phyloP scores from a whole-genome alignment of 805 yeast species.

The Pichia rugopelliculosa region DNA sequence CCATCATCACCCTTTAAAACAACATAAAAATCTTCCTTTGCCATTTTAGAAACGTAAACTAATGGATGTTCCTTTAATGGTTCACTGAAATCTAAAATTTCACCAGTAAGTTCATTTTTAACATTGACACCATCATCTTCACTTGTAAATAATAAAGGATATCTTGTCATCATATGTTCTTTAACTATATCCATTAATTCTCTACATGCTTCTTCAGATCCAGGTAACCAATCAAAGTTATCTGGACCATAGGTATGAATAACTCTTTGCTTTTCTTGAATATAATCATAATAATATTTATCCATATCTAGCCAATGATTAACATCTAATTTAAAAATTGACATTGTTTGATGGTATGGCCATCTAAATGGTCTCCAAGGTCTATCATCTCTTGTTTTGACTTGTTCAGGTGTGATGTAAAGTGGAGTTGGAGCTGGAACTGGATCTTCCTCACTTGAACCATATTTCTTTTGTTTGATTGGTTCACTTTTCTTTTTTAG shows the following conservation, averaged over 20 bases:
- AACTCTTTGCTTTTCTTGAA: slow-evolving; percentile 54
- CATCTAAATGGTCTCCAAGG: slow-evolving; percentile 79
- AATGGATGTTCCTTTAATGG: slow-evolving; percentile 63
- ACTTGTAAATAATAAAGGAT: slow-evolving; percentile 54
- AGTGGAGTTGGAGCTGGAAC: slow-evolving; percentile 49
- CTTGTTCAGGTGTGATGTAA: slow-evolving; percentile 60
- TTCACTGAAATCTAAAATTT: slow-evolving; percentile 48
- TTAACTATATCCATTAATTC: slow-evolving; percentile 60
- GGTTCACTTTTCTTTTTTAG: not conserved
- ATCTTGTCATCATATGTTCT: slow-evolving; percentile 52
- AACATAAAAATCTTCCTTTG: slow-evolving; percentile 68
- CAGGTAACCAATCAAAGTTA: slow-evolving; percentile 62
- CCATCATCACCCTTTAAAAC: slow-evolving; percentile 50
- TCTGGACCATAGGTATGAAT: slow-evolving; percentile 51
- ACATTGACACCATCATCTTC: slow-evolving; percentile 44
- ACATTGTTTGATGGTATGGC: slow-evolving; percentile 79
- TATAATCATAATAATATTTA: slow-evolving; percentile 60
- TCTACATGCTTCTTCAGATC: slow-evolving; percentile 48
- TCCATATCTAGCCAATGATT: slow-evolving; percentile 80
- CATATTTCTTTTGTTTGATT: slow-evolving; percentile 10
- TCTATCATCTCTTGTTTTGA: slow-evolving; percentile 57
- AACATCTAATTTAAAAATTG: slow-evolving; percentile 60
- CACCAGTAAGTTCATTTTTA: slow-evolving; percentile 55
- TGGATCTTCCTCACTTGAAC: slow-evolving; percentile 19
- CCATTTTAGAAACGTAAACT: slow-evolving; percentile 55